phyloP scores from a whole-genome alignment of 73 alveolate species.

The Paramecium bursaria region DNA sequence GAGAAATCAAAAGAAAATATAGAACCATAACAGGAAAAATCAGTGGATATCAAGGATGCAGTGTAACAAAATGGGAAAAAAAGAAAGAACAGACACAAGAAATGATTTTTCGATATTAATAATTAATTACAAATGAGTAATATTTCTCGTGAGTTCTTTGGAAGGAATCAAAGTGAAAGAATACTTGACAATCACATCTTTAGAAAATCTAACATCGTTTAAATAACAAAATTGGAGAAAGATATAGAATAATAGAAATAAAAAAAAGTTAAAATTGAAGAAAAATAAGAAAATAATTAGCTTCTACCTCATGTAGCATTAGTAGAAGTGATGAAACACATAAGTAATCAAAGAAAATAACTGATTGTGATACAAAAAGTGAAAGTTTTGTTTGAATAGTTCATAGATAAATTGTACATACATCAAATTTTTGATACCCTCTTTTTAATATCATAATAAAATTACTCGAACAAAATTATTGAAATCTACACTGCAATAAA shows the following conservation, averaged over 20 bases:
- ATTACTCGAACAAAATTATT: neutral
- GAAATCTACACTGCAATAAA: neutral
- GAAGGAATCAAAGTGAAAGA: neutral
- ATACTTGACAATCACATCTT: slow-evolving; percentile 11
- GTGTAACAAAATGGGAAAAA: too few species aligned
- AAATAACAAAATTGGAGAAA: slow-evolving; percentile 1
- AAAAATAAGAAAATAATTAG: neutral
- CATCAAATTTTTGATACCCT: neutral
- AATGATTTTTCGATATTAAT: too few species aligned
- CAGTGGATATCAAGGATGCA: too few species aligned
- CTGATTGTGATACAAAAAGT: neutral
- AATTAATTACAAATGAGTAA: too few species aligned
- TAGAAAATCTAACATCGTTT: slow-evolving; percentile 5
- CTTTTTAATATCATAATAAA: neutral
- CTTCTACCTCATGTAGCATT: neutral
- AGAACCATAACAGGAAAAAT: too few species aligned
- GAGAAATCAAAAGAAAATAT: too few species aligned
- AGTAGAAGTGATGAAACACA: neutral
- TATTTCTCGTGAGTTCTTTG: slow-evolving; percentile 16
- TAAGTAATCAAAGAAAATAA: neutral
- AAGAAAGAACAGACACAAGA: neutral
- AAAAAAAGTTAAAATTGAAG: slow-evolving; percentile 37
- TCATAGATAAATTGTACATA: neutral
- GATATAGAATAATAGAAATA: slow-evolving; percentile 8
- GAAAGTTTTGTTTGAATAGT: neutral